phyloP scores from a whole-genome alignment of 176 grass and related monocot species.

The Triticum turgidum region DNA sequence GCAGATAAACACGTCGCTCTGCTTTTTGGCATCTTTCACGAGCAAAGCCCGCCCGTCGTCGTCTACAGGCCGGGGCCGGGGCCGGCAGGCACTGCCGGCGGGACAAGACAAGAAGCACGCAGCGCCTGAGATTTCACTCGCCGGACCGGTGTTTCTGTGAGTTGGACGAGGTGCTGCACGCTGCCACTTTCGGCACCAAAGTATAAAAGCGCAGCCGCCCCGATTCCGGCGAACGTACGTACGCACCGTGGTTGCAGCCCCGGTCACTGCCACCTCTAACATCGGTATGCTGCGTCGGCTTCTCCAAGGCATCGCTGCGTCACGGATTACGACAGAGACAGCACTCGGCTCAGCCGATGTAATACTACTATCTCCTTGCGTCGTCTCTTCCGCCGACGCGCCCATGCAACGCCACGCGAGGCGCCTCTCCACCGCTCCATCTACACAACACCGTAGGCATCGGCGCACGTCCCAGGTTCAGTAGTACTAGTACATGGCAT shows the following conservation, averaged over 20 bases:
- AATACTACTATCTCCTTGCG: no score
- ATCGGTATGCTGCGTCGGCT: background rate
- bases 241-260: background rate
- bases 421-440: no score
- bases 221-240: conserved; percentile 13
- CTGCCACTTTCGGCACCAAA: conserved; percentile 48
- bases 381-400: no score
- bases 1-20: background rate
- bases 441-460: no score
- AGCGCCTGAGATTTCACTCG: background rate
- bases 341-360: no score
- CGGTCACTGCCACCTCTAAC: background rate
- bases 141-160: background rate
- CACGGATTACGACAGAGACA: no score
- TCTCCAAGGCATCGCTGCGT: background rate
- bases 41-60: conserved; percentile 10
- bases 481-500: no score
- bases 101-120: background rate
- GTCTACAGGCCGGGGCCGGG: background rate
- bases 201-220: background rate
- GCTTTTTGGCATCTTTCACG: conserved; percentile 35
- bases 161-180: conserved; percentile 34
- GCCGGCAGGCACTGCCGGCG: background rate
- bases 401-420: no score
- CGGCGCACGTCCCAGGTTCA: no score